Evolutionary conservation across 805 yeast genomes (phyloP), one percentile per base, ranked within the genome.

Genomic region (Nakazawaea ishiwadae): DNA sequence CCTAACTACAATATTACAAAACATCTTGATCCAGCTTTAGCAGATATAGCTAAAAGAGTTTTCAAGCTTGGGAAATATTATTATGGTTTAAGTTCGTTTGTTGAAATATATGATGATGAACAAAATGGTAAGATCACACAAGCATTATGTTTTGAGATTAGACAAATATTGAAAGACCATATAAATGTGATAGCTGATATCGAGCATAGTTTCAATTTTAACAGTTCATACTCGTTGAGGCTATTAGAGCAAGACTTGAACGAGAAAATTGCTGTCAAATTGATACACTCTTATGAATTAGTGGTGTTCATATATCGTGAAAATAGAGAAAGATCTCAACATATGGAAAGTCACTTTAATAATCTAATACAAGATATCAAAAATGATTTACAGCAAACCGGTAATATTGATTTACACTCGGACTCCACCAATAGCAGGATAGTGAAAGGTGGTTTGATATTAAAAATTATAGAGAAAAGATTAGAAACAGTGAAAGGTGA

Each of bases 391-490:
- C 55, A 57, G 35, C 61, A 67, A 31, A 63, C 70, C 0, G 79
- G 77, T 0, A 54, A 71, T 1, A 52, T 77, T 11, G 81, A 77
- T 42, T 58, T 76, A 1, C 54, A 73, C 4, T 66, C 79, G 1
- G 85, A 81, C 51, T 66, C 73, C 3, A 57, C 71, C 8, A 66
- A 66, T 30, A 73, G 78, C 40, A 66, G 71, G 30, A 63, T 68
- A 17, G 83, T 82, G 16, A 85, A 84, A 60, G 98, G 99, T 26
- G 96, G 96, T 0, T 58, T 81, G 10, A 73, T 85, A 0, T 59
- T 91, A 29, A 66, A 73, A 39, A 65, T 84, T 1, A 65, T 93
- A 1, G 84, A 84, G 42, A 66, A 65, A 16, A 64, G 80, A 49
- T 64, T 84, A 5, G 71, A 72, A 28, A 63, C 66, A 2, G 75